Conservation (phyloP, 148 eudicot species). For the Silene uniflora region DNA sequence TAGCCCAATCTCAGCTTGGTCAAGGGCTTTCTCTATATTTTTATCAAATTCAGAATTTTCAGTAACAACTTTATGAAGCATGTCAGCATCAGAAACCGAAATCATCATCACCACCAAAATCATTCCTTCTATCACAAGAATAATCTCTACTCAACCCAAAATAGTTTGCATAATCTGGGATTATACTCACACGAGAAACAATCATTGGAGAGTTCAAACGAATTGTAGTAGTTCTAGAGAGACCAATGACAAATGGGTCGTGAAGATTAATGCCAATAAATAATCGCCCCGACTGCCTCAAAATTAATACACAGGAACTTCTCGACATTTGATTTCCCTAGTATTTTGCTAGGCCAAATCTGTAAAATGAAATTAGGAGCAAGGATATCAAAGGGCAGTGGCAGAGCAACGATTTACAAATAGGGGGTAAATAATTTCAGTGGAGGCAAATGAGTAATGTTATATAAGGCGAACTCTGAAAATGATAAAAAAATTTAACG, state of each 20-base stretch:
- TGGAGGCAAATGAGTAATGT: no score
- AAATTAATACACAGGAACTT: not conserved
- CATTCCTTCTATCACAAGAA: conserved; percentile 7
- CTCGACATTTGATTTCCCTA: conserved; percentile 11
- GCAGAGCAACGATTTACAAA: no score
- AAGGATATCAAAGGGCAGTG: no score
- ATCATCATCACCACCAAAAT: conserved; percentile 8
- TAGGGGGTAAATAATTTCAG: no score
- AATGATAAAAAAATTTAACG: no score
- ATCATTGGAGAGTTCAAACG: not conserved
- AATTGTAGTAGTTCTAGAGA: conserved; percentile 8
- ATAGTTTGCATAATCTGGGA: not conserved
- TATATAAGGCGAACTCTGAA: no score
- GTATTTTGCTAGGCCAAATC: no score
- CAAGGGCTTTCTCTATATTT: conserved; percentile 54
- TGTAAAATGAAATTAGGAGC: no score
- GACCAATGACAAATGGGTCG: conserved; percentile 5
- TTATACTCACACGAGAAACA: not conserved
- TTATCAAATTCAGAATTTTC: conserved; percentile 35
- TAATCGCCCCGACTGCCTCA: conserved; percentile 5
- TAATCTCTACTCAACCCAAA: conserved; percentile 7
- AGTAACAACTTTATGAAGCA: conserved; percentile 34
- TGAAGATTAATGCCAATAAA: not conserved
- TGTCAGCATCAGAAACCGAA: conserved; percentile 28
- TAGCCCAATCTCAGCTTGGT: conserved; percentile 32